Evolutionary conservation across 306 rosid species (phyloP).

Genomic region (Prosopis cineraria): DNA sequence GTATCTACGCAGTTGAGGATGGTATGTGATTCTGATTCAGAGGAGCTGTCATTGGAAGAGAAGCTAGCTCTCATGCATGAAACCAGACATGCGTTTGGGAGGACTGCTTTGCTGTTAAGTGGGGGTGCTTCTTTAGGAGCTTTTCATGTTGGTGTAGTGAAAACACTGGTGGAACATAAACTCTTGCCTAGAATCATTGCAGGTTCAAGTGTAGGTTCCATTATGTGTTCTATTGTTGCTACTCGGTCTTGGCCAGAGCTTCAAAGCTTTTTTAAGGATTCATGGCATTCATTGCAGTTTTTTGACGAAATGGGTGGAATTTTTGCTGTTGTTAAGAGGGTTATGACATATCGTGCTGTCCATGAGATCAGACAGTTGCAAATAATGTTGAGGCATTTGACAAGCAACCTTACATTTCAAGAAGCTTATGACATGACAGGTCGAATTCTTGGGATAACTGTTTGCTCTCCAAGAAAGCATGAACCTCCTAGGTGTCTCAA

Average conservation of each 20-base stretch:
- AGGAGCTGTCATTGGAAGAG: constrained; percentile 74
- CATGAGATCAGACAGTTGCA: constrained; percentile 95
- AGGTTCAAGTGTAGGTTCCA: constrained; percentile 91
- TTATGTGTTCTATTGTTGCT: constrained; percentile 84
- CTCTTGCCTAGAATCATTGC: constrained; percentile 84
- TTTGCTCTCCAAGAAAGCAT: constrained; percentile 94
- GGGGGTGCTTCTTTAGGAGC: constrained; percentile 95
- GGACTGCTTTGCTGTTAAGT: constrained; percentile 86
- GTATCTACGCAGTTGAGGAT: constrained; percentile 79
- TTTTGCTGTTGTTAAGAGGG: constrained; percentile 82
- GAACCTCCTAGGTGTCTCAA: constrained; percentile 99
- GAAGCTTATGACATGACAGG: constrained; percentile 99
- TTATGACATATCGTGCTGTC: constrained; percentile 81
- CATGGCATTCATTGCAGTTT: constrained; percentile 84
- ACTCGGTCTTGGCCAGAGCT: constrained; percentile 96
- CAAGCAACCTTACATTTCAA: constrained; percentile 94
- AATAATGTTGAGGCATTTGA: constrained; percentile 80
- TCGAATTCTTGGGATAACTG: constrained; percentile 90
- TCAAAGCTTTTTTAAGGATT: constrained; percentile 81
- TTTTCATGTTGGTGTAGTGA: constrained; percentile 82
- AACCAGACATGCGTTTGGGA: constrained; percentile 89
- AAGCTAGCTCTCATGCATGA: constrained; percentile 84
- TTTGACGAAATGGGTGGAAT: constrained; percentile 92
- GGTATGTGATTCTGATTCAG: constrained; percentile 82
- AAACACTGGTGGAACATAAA: constrained; percentile 77